Percentiles rank a stretch among this genome's conserved stretches.
phyloP scores from a whole-genome alignment of 2,329 filamentous ascomycete species.

The Botrytis pseudocinerea region DNA sequence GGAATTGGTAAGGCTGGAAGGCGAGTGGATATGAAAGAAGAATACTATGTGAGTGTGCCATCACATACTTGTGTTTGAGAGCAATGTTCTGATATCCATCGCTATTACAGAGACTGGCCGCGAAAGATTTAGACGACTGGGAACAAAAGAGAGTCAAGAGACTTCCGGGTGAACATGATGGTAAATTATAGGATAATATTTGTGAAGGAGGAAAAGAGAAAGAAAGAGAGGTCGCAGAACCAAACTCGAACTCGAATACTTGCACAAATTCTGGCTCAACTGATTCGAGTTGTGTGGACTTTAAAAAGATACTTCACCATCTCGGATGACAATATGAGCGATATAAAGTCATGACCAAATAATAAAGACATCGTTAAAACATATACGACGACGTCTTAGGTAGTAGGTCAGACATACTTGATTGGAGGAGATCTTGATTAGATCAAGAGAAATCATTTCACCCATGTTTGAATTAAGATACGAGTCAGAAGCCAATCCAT shows the following conservation, averaged over 20 bases:
- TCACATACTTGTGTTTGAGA: not conserved
- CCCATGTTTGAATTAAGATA: not conserved
- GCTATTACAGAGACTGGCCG: conserved; percentile 66
- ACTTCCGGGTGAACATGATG: conserved; percentile 86
- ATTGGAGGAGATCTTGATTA: conserved; percentile 20
- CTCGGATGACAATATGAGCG: conserved; percentile 5
- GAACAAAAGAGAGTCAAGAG: conserved; percentile 93
- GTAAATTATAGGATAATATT: conserved; percentile 57
- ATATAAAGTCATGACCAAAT: conserved; percentile 9
- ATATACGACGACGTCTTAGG: conserved; percentile 9
- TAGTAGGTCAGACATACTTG: conserved; percentile 20
- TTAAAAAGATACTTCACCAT: conserved; percentile 3
- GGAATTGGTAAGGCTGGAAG: conserved; percentile 70
- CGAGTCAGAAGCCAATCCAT: not conserved
- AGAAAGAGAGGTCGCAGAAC: no score
- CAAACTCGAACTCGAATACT: not conserved
- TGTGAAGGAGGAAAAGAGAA: not conserved
- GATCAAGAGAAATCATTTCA: not conserved
- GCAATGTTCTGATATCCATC: conserved; percentile 25
- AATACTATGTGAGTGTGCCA: conserved; percentile 72
- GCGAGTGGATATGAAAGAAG: conserved; percentile 78
- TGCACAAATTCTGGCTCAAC: not conserved
- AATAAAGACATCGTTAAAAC: conserved; percentile 11
- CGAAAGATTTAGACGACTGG: conserved; percentile 93
- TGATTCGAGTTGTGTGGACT: conserved; percentile 7